Evolutionary conservation across 2,329 filamentous ascomycete species (phyloP).

Genomic region (Microsporum ferrugineum): DNA sequence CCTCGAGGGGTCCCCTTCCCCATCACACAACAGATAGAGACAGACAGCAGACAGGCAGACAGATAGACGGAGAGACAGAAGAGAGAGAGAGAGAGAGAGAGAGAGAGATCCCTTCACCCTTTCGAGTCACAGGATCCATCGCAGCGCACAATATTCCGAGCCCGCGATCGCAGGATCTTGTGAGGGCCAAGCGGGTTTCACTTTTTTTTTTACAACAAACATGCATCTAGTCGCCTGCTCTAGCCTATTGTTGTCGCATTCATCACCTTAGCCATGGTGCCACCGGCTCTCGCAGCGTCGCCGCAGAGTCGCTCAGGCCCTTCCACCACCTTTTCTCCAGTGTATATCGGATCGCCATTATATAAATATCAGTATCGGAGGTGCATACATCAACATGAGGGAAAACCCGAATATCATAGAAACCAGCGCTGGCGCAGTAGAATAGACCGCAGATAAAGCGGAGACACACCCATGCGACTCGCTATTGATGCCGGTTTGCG

Average conservation of each 20-base stretch:
- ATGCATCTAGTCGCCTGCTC: slow-evolving; percentile 1
- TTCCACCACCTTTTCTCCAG: not conserved
- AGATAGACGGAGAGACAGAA: not conserved
- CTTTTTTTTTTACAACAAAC: not conserved
- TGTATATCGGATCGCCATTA: not conserved
- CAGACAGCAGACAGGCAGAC: not conserved
- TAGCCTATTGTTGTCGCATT: slow-evolving; percentile 3
- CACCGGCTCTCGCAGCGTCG: not conserved
- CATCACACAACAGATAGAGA: not conserved
- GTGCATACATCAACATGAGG: not conserved
- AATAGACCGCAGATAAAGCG: not conserved
- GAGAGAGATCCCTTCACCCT: not conserved
- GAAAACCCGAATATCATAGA: no score
- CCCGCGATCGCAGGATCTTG: slow-evolving; percentile 7
- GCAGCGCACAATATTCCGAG: slow-evolving; percentile 13
- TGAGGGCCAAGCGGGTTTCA: slow-evolving; percentile 4
- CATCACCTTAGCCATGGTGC: not conserved
- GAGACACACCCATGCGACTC: not conserved
- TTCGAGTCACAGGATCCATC: slow-evolving; percentile 12
- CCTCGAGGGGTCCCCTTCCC: not conserved
- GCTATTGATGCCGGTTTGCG: not conserved
- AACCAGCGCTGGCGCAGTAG: not conserved
- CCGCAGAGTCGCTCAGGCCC: not conserved
- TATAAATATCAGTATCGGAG: not conserved
- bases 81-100: not conserved